phyloP scores from a whole-genome alignment of 805 yeast genomes.

The Nakazawaea laoshanensis region DNA sequence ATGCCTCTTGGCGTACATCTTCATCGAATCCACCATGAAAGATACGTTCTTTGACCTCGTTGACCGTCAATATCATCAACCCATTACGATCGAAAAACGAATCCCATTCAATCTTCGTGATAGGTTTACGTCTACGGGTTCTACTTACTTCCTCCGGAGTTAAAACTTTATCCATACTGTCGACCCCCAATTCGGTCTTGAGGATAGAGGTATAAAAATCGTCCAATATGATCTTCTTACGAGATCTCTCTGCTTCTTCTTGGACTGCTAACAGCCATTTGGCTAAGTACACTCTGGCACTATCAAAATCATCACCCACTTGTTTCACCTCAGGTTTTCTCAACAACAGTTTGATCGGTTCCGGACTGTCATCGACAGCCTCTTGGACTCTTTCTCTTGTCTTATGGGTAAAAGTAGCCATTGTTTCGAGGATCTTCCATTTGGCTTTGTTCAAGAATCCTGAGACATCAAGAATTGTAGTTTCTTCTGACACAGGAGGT shows the following conservation, averaged over 20 bases:
- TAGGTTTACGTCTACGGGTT: constrained; percentile 59
- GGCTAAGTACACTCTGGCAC: constrained; percentile 86
- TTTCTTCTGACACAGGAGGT: constrained; percentile 31
- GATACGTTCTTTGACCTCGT: constrained; percentile 72
- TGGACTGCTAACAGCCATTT: constrained; percentile 96
- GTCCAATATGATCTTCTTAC: constrained; percentile 44
- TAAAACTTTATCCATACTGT: constrained; percentile 32
- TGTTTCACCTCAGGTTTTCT: constrained; percentile 72
- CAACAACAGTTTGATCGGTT: constrained; percentile 47
- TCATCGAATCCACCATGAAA: constrained; percentile 84
- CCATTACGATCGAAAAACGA: constrained; percentile 79
- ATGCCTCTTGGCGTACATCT: constrained; percentile 59
- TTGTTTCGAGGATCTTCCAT: constrained; percentile 79
- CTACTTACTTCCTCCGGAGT: constrained; percentile 51
- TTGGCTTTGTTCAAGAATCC: constrained; percentile 58
- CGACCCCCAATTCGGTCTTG: constrained; percentile 54
- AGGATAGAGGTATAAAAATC: constrained; percentile 49
- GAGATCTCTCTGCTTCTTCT: constrained; percentile 71
- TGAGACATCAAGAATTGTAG: constrained; percentile 26
- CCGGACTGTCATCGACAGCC: constrained; percentile 50
- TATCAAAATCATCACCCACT: constrained; percentile 85
- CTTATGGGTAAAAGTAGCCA: constrained; percentile 67
- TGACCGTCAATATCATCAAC: constrained; percentile 57
- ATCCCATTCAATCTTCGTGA: constrained; percentile 73
- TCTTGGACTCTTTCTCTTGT: constrained; percentile 60